Evolutionary conservation across 805 yeast genomes (phyloP).

Genomic region (Candida tibetensis): DNA sequence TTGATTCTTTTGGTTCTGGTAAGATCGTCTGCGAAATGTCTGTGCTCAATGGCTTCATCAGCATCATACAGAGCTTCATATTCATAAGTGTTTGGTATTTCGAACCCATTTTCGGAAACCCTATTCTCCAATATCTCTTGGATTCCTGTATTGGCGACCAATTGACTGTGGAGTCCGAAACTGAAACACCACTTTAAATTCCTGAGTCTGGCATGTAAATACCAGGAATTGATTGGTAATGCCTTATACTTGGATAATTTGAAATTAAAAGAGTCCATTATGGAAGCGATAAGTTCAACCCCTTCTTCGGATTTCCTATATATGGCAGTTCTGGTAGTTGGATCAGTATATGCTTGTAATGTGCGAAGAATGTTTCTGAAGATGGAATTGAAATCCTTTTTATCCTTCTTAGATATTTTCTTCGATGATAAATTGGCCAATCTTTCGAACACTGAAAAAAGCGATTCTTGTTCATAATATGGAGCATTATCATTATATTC

Average conservation of each 20-base stretch:
- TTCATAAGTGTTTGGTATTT: slow-evolving; percentile 4
- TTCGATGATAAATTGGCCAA: slow-evolving; percentile 54
- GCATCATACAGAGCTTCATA: slow-evolving; percentile 4
- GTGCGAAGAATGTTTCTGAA: slow-evolving; percentile 57
- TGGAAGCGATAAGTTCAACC: slow-evolving; percentile 26
- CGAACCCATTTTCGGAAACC: slow-evolving; percentile 22
- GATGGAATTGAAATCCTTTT: slow-evolving; percentile 55
- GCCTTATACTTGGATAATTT: slow-evolving; percentile 45
- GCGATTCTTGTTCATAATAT: slow-evolving; percentile 50
- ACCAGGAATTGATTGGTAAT: slow-evolving; percentile 50
- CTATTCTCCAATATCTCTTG: slow-evolving; percentile 28
- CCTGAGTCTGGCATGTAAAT: slow-evolving; percentile 45
- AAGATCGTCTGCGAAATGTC: slow-evolving; percentile 26
- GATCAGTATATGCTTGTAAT: slow-evolving; percentile 38
- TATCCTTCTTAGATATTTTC: slow-evolving; percentile 59
- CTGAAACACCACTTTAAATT: slow-evolving; percentile 52
- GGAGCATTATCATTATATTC: slow-evolving; percentile 49
- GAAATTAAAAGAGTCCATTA: slow-evolving; percentile 37
- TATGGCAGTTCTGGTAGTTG: slow-evolving; percentile 31
- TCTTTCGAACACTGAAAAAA: slow-evolving; percentile 38
- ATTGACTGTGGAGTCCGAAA: slow-evolving; percentile 50
- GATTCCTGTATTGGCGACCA: slow-evolving; percentile 35
- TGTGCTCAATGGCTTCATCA: slow-evolving; percentile 5
- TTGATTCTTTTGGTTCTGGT: slow-evolving; percentile 34
- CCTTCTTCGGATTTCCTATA: slow-evolving; percentile 37